phyloP scores from a whole-genome alignment of 495 filamentous ascomycete species.

The Aspergillus campestris region DNA sequence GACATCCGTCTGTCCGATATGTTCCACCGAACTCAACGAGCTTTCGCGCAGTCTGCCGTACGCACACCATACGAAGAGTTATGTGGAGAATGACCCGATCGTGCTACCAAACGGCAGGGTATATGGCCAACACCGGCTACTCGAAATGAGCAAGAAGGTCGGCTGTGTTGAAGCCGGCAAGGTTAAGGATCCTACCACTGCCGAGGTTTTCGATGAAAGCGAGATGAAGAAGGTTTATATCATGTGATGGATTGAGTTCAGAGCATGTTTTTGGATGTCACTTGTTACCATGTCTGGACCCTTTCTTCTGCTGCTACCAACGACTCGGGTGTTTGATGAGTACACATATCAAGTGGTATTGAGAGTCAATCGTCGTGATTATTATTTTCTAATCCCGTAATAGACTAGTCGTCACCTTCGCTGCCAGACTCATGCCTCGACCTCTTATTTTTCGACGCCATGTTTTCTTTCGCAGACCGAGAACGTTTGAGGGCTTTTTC shows the following conservation, averaged over 20 bases:
- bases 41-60: slow-evolving; percentile 84
- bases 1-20: slow-evolving; percentile 82
- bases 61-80: slow-evolving; percentile 87
- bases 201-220: slow-evolving; percentile 50
- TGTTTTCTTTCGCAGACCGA: background rate
- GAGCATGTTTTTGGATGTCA: background rate
- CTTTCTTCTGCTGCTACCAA: background rate
- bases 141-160: slow-evolving; percentile 65
- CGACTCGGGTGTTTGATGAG: background rate
- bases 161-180: slow-evolving; percentile 40
- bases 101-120: slow-evolving; percentile 81
- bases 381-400: no score
- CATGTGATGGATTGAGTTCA: slow-evolving; percentile 33
- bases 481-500: slow-evolving; percentile 11
- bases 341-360: no score
- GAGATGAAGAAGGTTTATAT: slow-evolving; percentile 88
- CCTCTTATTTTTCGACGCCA: slow-evolving; percentile 26
- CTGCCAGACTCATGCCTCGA: slow-evolving; percentile 37
- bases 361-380: no score
- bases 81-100: slow-evolving; percentile 77
- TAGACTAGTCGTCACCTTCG: slow-evolving; percentile 23
- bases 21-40: slow-evolving; percentile 87
- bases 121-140: slow-evolving; percentile 68
- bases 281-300: background rate
- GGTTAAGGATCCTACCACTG: slow-evolving; percentile 77